Evolutionary conservation across 257 asterid genomes (phyloP).

Genomic region (Paulownia fortunei): DNA sequence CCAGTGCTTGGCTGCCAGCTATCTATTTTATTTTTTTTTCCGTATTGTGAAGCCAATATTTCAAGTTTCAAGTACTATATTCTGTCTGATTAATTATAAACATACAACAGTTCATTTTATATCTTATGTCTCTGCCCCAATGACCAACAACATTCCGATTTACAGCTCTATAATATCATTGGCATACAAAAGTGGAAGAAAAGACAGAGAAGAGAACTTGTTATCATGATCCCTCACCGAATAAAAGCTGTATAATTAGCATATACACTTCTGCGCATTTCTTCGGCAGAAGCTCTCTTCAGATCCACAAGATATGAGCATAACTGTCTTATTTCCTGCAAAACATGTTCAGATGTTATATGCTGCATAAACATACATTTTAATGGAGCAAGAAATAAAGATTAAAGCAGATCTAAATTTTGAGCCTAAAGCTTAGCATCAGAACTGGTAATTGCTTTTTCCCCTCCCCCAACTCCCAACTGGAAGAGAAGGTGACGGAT

Average conservation of each 20-base stretch:
- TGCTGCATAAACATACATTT: constrained; percentile 19
- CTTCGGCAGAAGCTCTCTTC: constrained; percentile 98
- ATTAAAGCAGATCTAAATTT: constrained; percentile 21
- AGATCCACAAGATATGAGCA: constrained; percentile 92
- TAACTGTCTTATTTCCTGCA: constrained; percentile 94
- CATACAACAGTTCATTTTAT: not conserved
- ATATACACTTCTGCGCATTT: constrained; percentile 97
- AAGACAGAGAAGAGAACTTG: not conserved
- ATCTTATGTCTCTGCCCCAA: constrained; percentile 18
- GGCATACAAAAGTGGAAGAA: constrained; percentile 12
- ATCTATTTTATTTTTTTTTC: not conserved
- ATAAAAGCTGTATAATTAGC: constrained; percentile 97
- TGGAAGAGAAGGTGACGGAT: constrained; percentile 12
- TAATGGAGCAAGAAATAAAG: constrained; percentile 18
- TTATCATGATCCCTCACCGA: constrained; percentile 54
- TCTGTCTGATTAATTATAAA: not conserved
- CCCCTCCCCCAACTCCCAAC: constrained; percentile 1
- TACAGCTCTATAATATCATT: constrained; percentile 5
- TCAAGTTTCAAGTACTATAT: not conserved
- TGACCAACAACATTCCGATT: constrained; percentile 24
- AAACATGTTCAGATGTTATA: constrained; percentile 25
- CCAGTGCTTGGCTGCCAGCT: constrained; percentile 13
- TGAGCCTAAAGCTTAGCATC: constrained; percentile 18
- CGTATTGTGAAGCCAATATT: not conserved
- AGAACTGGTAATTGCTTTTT: constrained; percentile 4